Base-by-base conservation (phyloP, 371 early-diverging fungal genomes). In the Batkoa obscura region DNA sequence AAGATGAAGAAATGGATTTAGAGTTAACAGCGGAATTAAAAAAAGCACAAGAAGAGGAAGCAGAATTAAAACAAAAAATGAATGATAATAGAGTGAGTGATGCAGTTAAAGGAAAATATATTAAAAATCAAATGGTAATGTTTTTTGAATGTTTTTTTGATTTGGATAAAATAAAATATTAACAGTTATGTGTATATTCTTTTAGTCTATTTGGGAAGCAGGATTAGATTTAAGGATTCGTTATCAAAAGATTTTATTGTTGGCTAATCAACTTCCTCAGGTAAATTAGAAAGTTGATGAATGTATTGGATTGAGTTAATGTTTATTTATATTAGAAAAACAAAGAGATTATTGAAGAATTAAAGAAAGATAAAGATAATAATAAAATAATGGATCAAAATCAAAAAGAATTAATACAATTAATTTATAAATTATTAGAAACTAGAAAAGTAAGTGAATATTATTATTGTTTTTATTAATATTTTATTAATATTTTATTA, bases 171-270 rank as follows among this genome's bases (percentile, higher is more conserved):
- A 3, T 15, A 17, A 56, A n/a, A 3, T 30, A 13, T 17, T 50
- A 38, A 49, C 6, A 0, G 10, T 38, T 23, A 23, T 12, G 30
- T n/a, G 15, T 15, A 48, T 32, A 39, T n/a, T n/a, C n/a, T 15
- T 39, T 33, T 68, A 78, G 76, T 68, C 73, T 2, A 64, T 94
- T 33, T 93, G 90, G 87, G 94, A 94, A 55, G 73, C 74, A 9
- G 69, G 84, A 15, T 68, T 95, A 50, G 94, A 93, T 62, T 73
- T 78, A 13, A 81, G 94, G 46, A 94, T 95, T 60, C 83, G 89
- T 38, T 68, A 88, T 38, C 95, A 94, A 66, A 84, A 86, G 59
- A 65, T 79, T 0, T 66, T 88, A 13, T 70, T 75, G 1, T 57
- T 78, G 39, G 81, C 85, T 47, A 91, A 95, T 68, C 80, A 75